Evolutionary conservation across 305 asterid genomes (phyloP).

Genomic region (Galium porrigens): DNA sequence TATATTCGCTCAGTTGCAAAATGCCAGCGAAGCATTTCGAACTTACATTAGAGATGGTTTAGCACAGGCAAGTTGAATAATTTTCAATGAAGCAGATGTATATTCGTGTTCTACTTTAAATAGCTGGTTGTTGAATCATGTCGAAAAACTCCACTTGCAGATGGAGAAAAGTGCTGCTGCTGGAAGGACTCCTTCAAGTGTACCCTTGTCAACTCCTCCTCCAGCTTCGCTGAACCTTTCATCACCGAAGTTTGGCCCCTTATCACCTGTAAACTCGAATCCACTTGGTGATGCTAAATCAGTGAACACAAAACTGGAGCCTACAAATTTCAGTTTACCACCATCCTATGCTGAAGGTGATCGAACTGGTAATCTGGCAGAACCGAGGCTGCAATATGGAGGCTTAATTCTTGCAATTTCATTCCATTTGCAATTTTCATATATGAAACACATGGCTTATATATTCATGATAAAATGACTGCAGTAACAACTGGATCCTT

Average conservation of each 20-base stretch:
- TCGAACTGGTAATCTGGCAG: slow-evolving; percentile 32
- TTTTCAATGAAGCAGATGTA: background rate
- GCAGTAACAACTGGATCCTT: slow-evolving; percentile 77
- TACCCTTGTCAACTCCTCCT: slow-evolving; percentile 90
- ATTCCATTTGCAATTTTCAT: background rate
- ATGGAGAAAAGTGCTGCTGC: slow-evolving; percentile 98
- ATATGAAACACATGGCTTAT: background rate
- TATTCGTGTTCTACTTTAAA: background rate
- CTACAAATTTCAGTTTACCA: slow-evolving; percentile 62
- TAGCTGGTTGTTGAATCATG: background rate
- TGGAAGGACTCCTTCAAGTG: slow-evolving; percentile 92
- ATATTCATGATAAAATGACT: slow-evolving; percentile 11
- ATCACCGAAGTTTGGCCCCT: slow-evolving; percentile 52
- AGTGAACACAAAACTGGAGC: slow-evolving; percentile 44
- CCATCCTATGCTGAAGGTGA: slow-evolving; percentile 69
- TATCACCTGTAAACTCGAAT: slow-evolving; percentile 65
- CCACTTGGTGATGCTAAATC: slow-evolving; percentile 43
- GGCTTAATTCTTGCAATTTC: slow-evolving; percentile 28
- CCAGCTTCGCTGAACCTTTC: slow-evolving; percentile 64
- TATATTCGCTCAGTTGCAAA: slow-evolving; percentile 89
- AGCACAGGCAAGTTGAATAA: slow-evolving; percentile 52
- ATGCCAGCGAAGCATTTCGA: slow-evolving; percentile 94
- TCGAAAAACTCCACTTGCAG: slow-evolving; percentile 31
- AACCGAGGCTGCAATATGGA: slow-evolving; percentile 49
- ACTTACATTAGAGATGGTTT: slow-evolving; percentile 95